Evolutionary conservation across 805 yeast species (phyloP), one percentile per base, ranked within the genome.

Genomic region (Cyberlindnera xylosilytica): DNA sequence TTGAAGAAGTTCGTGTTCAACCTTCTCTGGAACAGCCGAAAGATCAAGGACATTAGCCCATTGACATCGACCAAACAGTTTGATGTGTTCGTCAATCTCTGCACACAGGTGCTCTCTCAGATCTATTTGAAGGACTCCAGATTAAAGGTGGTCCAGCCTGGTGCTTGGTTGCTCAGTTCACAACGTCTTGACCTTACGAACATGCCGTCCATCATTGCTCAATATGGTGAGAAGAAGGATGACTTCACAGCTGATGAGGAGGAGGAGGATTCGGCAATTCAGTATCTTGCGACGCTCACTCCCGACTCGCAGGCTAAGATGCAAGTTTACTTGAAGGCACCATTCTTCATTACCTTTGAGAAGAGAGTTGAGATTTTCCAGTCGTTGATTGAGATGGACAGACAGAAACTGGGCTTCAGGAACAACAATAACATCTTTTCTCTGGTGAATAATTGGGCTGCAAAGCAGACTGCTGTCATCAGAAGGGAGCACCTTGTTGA

Each of bases 261-360:
- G 36, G 60, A 50, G 28, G 57, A 51, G 30, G 56, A 28, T 53
- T 54, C 41, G 44, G 53, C 23, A 26, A n/a, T 9, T 5, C 29
- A 26, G 47, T 54, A 24, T 20, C 24, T 49, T 13, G 29, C 33
- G 4, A 27, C 49, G 3, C 27, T 51, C 4, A 55, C 47, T 3
- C 39, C 45, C 0, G 56, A 53, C 4, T 17, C 34, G 2, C 55
- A 52, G 17, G 53, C 56, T 1, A 74, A 68, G 46, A 49, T 76
- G 18, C 78, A 75, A 34, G 65, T 90, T 0, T 69, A 87, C 35
- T 68, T 74, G 1, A 73, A 77, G 38, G 66, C 82, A 3, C 97
- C 98, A 3, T 91, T 86, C 57, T 83, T 89, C 65, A 70, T 91
- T 6, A 79, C 87, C 0, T 91, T 91, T 60, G 72, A 74, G 19